A percentile compares a stretch with the other conserved stretches of the same genome.
Evolutionary conservation across 2,329 filamentous ascomycete genomes (phyloP).

Genomic region (Pseudopithomyces chartarum): DNA sequence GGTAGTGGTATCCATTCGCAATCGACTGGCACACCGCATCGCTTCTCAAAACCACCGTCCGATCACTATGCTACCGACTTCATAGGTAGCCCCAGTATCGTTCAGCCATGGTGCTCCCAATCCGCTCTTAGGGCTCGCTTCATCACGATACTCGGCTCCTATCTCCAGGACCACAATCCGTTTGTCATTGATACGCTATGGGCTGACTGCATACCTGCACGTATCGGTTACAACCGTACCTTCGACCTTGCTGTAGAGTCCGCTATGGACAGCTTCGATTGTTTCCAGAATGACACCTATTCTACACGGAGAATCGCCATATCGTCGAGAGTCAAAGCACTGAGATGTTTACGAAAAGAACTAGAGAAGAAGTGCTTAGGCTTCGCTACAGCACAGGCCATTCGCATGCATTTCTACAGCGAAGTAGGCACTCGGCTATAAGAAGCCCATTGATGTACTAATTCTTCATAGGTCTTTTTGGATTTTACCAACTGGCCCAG

Average conservation of each 20-base stretch:
- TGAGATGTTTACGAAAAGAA: conserved; percentile 6
- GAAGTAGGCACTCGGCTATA: neutral
- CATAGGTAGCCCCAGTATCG: neutral
- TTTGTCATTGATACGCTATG: conserved; percentile 9
- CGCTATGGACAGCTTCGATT: conserved; percentile 10
- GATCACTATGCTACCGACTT: neutral
- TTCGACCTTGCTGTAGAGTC: conserved; percentile 13
- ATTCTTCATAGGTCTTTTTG: conserved; percentile 5
- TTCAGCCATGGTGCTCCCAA: conserved; percentile 1
- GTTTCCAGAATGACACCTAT: neutral
- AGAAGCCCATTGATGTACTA: neutral
- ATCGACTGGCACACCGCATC: neutral
- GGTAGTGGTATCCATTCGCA: neutral
- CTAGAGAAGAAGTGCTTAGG: neutral
- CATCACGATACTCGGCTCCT: conserved; percentile 5
- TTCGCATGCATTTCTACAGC: conserved; percentile 11
- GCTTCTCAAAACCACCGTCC: neutral
- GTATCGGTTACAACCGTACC: conserved; percentile 5
- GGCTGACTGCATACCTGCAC: conserved; percentile 9
- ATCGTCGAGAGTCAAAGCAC: conserved; percentile 3
- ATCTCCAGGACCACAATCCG: conserved; percentile 2
- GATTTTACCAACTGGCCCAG: neutral
- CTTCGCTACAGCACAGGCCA: conserved; percentile 8
- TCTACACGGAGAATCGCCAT: neutral
- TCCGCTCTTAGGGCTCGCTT: conserved; percentile 8